Base-by-base conservation (phyloP, 1,284 basidiomycete genomes). In the Mycena citricolor region DNA sequence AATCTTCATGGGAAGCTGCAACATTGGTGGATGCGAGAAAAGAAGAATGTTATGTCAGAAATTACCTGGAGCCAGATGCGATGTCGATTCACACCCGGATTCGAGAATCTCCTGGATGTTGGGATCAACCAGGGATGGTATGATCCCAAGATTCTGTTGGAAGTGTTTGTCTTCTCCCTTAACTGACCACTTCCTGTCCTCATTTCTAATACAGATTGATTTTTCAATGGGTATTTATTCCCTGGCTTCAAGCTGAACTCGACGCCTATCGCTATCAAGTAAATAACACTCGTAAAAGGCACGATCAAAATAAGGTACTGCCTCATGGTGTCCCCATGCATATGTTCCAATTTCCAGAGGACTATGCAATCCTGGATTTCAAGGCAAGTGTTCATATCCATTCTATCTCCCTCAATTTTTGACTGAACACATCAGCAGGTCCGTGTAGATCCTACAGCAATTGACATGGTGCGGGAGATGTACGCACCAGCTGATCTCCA, bases 171-270 rank as follows among this genome's bases (percentile, higher is more conserved):
- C 30, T 14, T 32, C 39, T 12, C 23, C 14, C 36, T 33, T 19
- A 35, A 35, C 33, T 12, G 14, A n/a, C 29, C 16, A 24, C 14
- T 14, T 16, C 14, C n/a, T 16, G n/a, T n/a, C 19, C 25, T 38
- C 26, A 23, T 39, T 31, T 16, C 13, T 26, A 8, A 45, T 33
- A 33, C 8, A 69, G 68, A 1, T 44, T 67, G 4, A 50, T 68
- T 1, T 71, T 71, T 41, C 58, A 49, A 1, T 70, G 60, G 59
- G 34, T 71, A 19, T 58, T 57, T 12, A 65, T 71, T 22, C 69
- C 69, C 0, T 71, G 57, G 56, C 39, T 71, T 8, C 69, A 73
- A 40, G 10, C 10, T 0, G 64, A 71, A 43, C 55, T 70, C 1
- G 61, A 72, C 51, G 30, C 34, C 2, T 68, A 52, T 42, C 21